Conservation (phyloP, 306 rosid species). For the Castanea crenata region DNA sequence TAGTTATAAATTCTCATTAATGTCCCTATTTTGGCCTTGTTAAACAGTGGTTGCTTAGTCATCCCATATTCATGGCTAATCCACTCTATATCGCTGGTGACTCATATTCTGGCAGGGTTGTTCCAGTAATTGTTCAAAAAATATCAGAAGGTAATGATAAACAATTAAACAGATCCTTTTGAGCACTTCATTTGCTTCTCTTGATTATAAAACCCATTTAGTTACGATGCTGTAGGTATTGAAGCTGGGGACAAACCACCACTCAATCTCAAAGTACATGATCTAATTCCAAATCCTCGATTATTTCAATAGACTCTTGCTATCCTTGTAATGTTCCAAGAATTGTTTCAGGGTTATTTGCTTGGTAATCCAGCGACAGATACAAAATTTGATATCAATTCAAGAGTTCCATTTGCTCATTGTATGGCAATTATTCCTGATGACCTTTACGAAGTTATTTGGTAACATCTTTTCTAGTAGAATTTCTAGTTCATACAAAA, state of each 20-base stretch:
- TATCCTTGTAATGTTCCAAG: not conserved
- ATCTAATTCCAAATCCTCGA: not conserved
- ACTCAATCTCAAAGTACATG: slow-evolving; percentile 22
- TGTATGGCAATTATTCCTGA: slow-evolving; percentile 33
- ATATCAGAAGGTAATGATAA: slow-evolving; percentile 24
- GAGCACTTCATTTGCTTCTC: not conserved
- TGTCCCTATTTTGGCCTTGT: not conserved
- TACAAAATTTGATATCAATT: slow-evolving; percentile 1
- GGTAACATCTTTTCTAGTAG: no score
- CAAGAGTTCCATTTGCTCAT: slow-evolving; percentile 21
- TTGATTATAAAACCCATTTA: not conserved
- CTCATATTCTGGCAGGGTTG: slow-evolving; percentile 28
- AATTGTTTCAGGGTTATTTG: slow-evolving; percentile 27
- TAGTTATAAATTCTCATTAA: not conserved
- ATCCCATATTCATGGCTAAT: slow-evolving; percentile 26
- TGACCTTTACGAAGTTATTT: slow-evolving; percentile 35
- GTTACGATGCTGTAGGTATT: slow-evolving; percentile 21
- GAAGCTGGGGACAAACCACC: slow-evolving; percentile 18
- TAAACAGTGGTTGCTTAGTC: slow-evolving; percentile 28
- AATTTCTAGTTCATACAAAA: no score
- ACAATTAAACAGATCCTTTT: not conserved
- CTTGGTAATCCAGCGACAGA: slow-evolving; percentile 25
- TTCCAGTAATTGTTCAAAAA: slow-evolving; percentile 25
- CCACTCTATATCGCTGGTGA: slow-evolving; percentile 34
- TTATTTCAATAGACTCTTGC: not conserved